phyloP scores from a whole-genome alignment of 495 filamentous ascomycete genomes.

The Trichoderma virens region DNA sequence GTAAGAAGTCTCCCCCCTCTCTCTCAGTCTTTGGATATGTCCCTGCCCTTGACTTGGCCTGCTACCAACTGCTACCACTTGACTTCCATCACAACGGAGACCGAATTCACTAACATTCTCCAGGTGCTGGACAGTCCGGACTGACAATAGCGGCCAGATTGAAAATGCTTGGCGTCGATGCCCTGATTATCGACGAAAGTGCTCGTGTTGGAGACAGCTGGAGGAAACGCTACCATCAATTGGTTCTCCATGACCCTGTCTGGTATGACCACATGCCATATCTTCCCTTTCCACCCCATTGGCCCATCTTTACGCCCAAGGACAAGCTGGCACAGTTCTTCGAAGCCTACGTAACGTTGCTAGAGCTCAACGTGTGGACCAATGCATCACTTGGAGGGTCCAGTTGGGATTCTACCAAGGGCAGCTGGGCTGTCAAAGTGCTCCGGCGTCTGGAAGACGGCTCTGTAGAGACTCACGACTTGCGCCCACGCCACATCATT shows the following conservation, averaged over 20 bases:
- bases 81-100: neutral
- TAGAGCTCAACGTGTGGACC: conserved; percentile 78
- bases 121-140: conserved; percentile 51
- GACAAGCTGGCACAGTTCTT: conserved; percentile 78
- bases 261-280: conserved; percentile 75
- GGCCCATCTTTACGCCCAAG: conserved; percentile 70
- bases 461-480: conserved; percentile 41
- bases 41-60: neutral
- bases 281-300: conserved; percentile 56
- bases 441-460: conserved; percentile 41
- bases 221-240: conserved; percentile 56
- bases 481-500: conserved; percentile 62
- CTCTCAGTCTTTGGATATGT: too few relatives aligned
- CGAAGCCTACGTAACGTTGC: conserved; percentile 58
- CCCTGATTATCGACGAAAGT: conserved; percentile 60
- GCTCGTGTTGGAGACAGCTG: conserved; percentile 67
- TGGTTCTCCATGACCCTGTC: conserved; percentile 69
- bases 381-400: conserved; percentile 42
- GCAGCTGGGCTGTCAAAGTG: conserved; percentile 55
- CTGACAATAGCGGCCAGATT: conserved; percentile 62
- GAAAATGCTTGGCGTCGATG: conserved; percentile 58
- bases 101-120: conserved; percentile 11
- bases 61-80: neutral
- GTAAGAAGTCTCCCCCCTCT: conserved; percentile 27
- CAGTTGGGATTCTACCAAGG: conserved; percentile 45